These are phyloP conservation scores for Beauveria caledonica DNA, from an alignment of 2,329 filamentous ascomycete genomes.

Conservation along the genomic window DNA sequence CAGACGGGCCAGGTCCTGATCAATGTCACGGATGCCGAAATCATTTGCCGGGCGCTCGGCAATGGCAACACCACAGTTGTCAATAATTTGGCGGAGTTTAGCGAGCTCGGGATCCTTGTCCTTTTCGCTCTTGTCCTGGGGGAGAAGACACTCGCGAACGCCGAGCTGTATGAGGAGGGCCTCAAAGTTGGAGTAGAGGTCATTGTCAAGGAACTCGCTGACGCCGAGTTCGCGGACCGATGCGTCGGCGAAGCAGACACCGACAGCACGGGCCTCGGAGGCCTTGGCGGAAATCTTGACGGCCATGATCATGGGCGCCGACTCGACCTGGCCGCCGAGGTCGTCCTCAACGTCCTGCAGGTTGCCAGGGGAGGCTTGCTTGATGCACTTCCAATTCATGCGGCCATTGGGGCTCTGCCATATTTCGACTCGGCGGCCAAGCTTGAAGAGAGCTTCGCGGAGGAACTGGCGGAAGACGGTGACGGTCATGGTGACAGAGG, in stretches of 20 bases:
- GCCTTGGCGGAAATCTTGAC: slow-evolving; percentile 90
- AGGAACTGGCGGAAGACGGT: slow-evolving; percentile 96
- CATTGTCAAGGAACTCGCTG: slow-evolving; percentile 98
- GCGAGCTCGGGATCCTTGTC: slow-evolving; percentile 80
- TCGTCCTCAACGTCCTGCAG: slow-evolving; percentile 96
- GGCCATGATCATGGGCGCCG: slow-evolving; percentile 87
- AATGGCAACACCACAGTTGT: slow-evolving; percentile 85
- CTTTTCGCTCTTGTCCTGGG: slow-evolving; percentile 68
- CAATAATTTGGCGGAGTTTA: slow-evolving; percentile 82
- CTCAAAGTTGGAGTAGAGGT: slow-evolving; percentile 96
- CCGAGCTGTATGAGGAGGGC: slow-evolving; percentile 92
- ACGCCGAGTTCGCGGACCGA: slow-evolving; percentile 92
- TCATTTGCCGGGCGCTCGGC: slow-evolving; percentile 70
- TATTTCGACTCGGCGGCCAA: slow-evolving; percentile 87
- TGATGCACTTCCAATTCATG: slow-evolving; percentile 86
- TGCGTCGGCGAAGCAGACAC: slow-evolving; percentile 96
- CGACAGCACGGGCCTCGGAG: slow-evolving; percentile 74
- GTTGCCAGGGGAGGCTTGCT: slow-evolving; percentile 92
- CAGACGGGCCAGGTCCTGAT: slow-evolving; percentile 83
- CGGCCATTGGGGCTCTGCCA: slow-evolving; percentile 68
- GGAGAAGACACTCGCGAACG: slow-evolving; percentile 87
- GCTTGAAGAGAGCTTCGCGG: slow-evolving; percentile 82
- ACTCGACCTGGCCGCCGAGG: slow-evolving; percentile 75
- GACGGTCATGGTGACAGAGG: slow-evolving; percentile 90
- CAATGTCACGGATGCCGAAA: slow-evolving; percentile 85